Conservation (phyloP, 305 asterid species). For the Monarda citriodora region DNA sequence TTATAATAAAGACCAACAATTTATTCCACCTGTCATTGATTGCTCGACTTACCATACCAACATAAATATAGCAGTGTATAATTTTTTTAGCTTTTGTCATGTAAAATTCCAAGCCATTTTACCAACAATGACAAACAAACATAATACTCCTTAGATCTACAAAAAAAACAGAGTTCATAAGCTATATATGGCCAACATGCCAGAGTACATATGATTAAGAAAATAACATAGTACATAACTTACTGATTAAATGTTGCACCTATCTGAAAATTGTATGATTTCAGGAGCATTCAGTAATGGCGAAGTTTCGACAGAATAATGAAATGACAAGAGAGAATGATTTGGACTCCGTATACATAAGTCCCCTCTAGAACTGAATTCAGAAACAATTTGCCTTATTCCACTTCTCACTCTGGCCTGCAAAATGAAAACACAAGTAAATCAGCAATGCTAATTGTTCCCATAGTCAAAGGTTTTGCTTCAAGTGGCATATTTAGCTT, state of each 20-base stretch:
- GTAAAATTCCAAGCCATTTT: not conserved
- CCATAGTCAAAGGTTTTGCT: slow-evolving; percentile 1
- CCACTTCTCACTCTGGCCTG: slow-evolving; percentile 28
- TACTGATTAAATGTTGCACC: slow-evolving; percentile 6
- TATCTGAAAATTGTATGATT: not conserved
- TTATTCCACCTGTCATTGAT: not conserved
- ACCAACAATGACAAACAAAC: not conserved
- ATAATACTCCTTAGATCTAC: not conserved
- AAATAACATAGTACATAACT: slow-evolving; percentile 3
- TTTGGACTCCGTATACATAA: slow-evolving; percentile 14
- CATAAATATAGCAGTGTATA: not conserved
- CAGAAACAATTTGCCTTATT: slow-evolving; percentile 10
- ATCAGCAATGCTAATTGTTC: not conserved
- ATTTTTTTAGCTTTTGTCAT: too few species aligned
- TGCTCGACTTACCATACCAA: too few species aligned
- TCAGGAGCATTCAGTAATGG: slow-evolving; percentile 4
- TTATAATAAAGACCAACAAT: not conserved
- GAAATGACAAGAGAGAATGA: not conserved
- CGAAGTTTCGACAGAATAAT: not conserved
- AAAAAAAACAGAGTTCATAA: not conserved
- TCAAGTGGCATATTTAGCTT: not conserved
- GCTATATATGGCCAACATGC: slow-evolving; percentile 8
- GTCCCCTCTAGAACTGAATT: slow-evolving; percentile 12
- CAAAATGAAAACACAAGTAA: slow-evolving; percentile 9
- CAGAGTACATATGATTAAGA: not conserved